Conservation (phyloP, 2,329 filamentous ascomycete species). For the Monosporascus sp. region DNA sequence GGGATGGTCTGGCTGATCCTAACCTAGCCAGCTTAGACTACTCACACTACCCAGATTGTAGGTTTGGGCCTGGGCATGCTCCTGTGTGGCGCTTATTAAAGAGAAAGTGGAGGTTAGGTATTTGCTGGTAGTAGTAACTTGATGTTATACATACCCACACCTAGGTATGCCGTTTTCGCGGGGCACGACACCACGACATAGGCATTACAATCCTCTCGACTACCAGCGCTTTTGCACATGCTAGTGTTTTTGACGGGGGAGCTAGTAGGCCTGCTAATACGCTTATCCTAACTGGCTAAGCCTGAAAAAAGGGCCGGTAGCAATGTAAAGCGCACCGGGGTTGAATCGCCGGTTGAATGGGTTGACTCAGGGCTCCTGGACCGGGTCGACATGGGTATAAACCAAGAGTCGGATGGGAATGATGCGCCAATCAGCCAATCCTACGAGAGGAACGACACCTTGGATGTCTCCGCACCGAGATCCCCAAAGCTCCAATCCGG, state of each 20-base stretch:
- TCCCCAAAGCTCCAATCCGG: neutral
- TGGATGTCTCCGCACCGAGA: neutral
- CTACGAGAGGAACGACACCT: neutral
- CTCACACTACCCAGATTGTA: too few relatives aligned
- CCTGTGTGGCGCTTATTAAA: too few relatives aligned
- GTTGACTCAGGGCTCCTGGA: too few relatives aligned
- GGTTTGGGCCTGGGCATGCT: too few relatives aligned
- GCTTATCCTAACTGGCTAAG: neutral
- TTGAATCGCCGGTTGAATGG: too few relatives aligned
- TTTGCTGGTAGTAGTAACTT: too few relatives aligned
- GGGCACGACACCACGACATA: neutral
- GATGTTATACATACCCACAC: too few relatives aligned
- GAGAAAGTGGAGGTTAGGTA: neutral
- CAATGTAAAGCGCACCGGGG: neutral
- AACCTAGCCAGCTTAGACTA: neutral
- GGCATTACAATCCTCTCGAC: too few relatives aligned
- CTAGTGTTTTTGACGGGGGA: neutral
- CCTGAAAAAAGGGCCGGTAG: neutral
- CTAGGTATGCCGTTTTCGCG: neutral
- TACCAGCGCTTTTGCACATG: neutral
- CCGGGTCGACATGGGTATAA: neutral
- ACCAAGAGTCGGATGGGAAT: neutral
- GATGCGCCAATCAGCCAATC: neutral
- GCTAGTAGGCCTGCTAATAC: neutral
- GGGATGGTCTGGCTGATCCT: neutral